Evolutionary conservation across 1,284 basidiomycete genomes (phyloP).

Genomic region (Naganishia liquefaciens): DNA sequence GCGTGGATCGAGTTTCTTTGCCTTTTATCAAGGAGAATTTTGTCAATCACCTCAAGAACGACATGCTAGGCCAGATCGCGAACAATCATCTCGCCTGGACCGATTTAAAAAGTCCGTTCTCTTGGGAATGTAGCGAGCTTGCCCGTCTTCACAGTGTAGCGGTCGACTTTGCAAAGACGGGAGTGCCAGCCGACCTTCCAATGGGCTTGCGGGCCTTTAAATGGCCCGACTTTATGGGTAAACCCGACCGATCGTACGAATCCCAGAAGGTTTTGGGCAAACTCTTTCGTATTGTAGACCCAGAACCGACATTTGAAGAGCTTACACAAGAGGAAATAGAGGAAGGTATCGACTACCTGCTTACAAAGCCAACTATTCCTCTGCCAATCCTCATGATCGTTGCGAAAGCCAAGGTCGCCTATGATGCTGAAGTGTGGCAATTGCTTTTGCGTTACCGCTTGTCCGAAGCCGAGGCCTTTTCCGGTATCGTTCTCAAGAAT

Average conservation of each 20-base stretch:
- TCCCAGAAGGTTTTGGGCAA: constrained; percentile 48
- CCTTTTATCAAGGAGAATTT: constrained; percentile 45
- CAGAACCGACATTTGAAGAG: constrained; percentile 23
- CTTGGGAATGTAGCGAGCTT: constrained; percentile 16
- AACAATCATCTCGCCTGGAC: constrained; percentile 50
- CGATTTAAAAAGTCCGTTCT: constrained; percentile 39
- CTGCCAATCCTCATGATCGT: constrained; percentile 43
- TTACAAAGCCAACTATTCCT: constrained; percentile 38
- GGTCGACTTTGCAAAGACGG: constrained; percentile 55
- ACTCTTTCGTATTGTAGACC: constrained; percentile 43
- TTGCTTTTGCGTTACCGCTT: constrained; percentile 33
- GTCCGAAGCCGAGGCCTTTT: constrained; percentile 39
- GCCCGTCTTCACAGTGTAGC: constrained; percentile 36
- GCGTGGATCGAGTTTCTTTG: constrained; percentile 46
- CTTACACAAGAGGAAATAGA: constrained; percentile 18
- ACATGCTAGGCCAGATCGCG: constrained; percentile 50
- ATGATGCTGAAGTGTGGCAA: constrained; percentile 25
- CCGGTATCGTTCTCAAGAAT: constrained; percentile 37
- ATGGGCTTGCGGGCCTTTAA: constrained; percentile 37
- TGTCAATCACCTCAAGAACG: constrained; percentile 37
- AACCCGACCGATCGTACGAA: constrained; percentile 38
- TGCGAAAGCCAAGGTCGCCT: constrained; percentile 38
- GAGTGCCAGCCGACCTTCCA: constrained; percentile 45
- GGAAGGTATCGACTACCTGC: constrained; percentile 33
- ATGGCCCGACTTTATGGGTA: constrained; percentile 55